Percentiles rank a stretch among this genome's conserved stretches.
Conservation (phyloP, 495 filamentous ascomycete genomes). For the Schizothecium vesticola region DNA sequence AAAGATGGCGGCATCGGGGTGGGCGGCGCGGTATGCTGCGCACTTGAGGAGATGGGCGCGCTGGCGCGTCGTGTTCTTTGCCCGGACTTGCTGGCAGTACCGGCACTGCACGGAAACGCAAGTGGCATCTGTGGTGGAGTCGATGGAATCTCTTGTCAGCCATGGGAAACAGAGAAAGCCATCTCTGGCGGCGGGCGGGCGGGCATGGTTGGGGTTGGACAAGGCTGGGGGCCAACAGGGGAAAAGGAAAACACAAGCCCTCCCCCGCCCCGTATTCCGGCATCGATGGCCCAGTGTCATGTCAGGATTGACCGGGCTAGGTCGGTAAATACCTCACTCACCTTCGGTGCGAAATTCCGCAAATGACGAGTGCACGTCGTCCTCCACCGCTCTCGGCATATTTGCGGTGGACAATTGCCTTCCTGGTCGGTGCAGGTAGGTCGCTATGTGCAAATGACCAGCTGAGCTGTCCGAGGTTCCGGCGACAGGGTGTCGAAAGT, state of each 20-base stretch:
- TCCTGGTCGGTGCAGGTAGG: background rate
- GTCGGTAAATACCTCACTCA: conserved; percentile 14
- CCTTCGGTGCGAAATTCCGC: conserved; percentile 21
- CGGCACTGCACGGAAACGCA: conserved; percentile 26
- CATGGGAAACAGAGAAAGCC: background rate
- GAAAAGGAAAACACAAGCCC: background rate
- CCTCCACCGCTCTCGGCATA: conserved; percentile 24
- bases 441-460: background rate
- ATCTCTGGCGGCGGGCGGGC: background rate
- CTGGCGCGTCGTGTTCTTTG: conserved; percentile 32
- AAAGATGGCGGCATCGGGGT: conserved; percentile 21
- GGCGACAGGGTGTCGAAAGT: background rate
- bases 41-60: conserved; percentile 28
- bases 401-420: background rate
- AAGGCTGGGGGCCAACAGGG: background rate
- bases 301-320: background rate
- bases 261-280: background rate
- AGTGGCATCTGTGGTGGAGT: conserved; percentile 15
- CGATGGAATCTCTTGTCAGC: background rate
- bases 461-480: background rate
- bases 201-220: background rate
- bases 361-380: conserved; percentile 25
- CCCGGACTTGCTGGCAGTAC: conserved; percentile 23
- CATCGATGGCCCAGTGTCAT: background rate
- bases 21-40: conserved; percentile 20